Evolutionary conservation across 2,329 filamentous ascomycete genomes (phyloP).

Genomic region (Aspergillus fumigatus): DNA sequence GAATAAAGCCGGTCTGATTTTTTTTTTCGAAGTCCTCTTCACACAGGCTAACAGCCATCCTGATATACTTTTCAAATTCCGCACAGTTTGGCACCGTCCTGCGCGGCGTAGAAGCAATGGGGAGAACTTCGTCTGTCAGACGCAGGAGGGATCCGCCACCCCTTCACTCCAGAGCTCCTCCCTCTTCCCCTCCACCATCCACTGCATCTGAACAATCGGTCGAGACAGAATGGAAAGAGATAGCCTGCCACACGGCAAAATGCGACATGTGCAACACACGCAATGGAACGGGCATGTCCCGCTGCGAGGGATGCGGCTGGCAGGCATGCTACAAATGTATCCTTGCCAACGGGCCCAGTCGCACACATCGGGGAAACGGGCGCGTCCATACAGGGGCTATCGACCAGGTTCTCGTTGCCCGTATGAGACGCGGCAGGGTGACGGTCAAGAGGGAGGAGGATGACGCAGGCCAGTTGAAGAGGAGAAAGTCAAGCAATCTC

Average conservation of each 20-base stretch:
- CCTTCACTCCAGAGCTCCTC: not conserved
- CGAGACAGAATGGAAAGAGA: conserved; percentile 19
- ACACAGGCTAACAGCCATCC: not conserved
- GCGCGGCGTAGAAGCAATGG: not conserved
- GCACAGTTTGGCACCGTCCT: not conserved
- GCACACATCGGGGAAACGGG: conserved; percentile 6
- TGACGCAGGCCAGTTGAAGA: not conserved
- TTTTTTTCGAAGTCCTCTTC: not conserved
- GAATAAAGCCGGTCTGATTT: not conserved
- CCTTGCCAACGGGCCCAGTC: conserved; percentile 6
- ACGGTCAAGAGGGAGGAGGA: not conserved
- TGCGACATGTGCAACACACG: conserved; percentile 35
- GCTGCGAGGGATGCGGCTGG: conserved; percentile 31
- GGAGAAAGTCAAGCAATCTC: not conserved
- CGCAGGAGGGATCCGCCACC: not conserved
- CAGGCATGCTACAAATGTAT: conserved; percentile 34
- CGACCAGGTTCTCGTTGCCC: not conserved
- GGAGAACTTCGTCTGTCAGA: not conserved
- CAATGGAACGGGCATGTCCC: conserved; percentile 29
- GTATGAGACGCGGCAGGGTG: not conserved
- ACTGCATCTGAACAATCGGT: not conserved
- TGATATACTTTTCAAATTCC: not conserved
- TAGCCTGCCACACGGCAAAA: conserved; percentile 33
- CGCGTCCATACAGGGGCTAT: conserved; percentile 7
- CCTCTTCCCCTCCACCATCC: not conserved